Base-by-base conservation (phyloP, 345 rosid species). In the Lepidium africanum region DNA sequence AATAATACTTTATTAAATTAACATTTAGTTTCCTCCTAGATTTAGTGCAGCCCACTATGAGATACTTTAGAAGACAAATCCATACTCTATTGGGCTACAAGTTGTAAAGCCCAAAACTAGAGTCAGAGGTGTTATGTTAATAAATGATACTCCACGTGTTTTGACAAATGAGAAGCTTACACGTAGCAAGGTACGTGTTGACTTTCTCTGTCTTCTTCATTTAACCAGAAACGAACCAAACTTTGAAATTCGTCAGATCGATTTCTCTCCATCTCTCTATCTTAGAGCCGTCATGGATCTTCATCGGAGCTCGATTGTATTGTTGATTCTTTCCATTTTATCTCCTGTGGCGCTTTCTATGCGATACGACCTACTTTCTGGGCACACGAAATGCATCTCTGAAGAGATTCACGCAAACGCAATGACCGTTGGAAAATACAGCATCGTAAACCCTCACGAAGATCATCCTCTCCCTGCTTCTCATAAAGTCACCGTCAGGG, bases 311-410 rank as follows among this genome's bases (percentile, higher is more conserved):
- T 53, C 45, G 43, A 37, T 65, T 40, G 5, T 47, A 2, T 13
- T 70, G 6, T 27, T 80, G 33, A 45, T 69, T 6, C 15, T 85
- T 3, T 83, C 73, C 45, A 5, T 83, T 42, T 50, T 85, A 46
- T 62, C 71, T 15, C 77, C 82, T 2, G 41, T 52, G 9, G 75
- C 90, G 21, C 64, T 75, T 16, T 84, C 96, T 0, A 62, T 90
- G 33, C 86, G 94, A 3, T 88, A 87, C 87, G 96, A 90, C 51
- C 14, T 93, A 35, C 68, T 69, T 39, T 88, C 98, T 21, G 92
- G 89, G 1, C 90, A 81, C 72, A 85, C 92, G 11, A 93, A 88
- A 76, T 93, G 98, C 85, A 90, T 93, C 77, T 63, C 94, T 21
- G 98, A 93, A 59, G 98, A 93, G 77, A 83, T 90, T 78, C 84